These are phyloP conservation scores for Diaporthe citrichinensis DNA, from an alignment of 2,329 filamentous ascomycete species.

Conservation along the genomic window DNA sequence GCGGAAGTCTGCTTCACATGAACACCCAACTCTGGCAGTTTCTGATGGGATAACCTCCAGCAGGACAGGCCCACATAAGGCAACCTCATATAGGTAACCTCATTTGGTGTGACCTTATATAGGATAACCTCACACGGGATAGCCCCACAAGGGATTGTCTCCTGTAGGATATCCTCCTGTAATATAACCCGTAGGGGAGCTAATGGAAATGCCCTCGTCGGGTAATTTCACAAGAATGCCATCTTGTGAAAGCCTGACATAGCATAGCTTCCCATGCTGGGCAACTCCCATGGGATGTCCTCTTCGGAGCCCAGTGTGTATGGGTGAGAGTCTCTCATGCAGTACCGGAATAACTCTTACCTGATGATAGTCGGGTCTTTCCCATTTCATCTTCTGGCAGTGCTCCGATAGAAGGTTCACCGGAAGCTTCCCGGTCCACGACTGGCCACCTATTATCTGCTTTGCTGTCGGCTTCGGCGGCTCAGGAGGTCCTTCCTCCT, in stretches of 20 bases:
- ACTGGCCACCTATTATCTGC: conserved; percentile 92
- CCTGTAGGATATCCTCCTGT: too few species aligned
- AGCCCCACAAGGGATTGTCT: not conserved
- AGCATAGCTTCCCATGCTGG: too few species aligned
- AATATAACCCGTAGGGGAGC: too few species aligned
- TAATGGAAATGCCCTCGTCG: too few species aligned
- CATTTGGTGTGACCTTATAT: not conserved
- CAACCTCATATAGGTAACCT: too few species aligned
- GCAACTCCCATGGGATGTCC: not conserved
- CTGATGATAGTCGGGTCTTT: conserved; percentile 91
- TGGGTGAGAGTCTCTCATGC: not conserved
- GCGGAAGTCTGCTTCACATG: not conserved
- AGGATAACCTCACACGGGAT: not conserved
- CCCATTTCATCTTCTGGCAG: conserved; percentile 96
- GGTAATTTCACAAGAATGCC: not conserved
- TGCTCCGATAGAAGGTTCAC: conserved; percentile 95
- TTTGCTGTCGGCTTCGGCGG: conserved; percentile 75
- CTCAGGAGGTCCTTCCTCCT: conserved; percentile 52
- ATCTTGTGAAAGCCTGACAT: not conserved
- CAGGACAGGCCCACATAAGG: too few species aligned
- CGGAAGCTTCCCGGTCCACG: conserved; percentile 97
- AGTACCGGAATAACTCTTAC: conserved; percentile 56
- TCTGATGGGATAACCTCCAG: not conserved
- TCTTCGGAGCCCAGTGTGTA: not conserved
- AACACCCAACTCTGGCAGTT: not conserved